Percentiles rank a stretch among this genome's conserved stretches.
phyloP scores from a whole-genome alignment of 257 asterid genomes.

The Penstemon barbatus region DNA sequence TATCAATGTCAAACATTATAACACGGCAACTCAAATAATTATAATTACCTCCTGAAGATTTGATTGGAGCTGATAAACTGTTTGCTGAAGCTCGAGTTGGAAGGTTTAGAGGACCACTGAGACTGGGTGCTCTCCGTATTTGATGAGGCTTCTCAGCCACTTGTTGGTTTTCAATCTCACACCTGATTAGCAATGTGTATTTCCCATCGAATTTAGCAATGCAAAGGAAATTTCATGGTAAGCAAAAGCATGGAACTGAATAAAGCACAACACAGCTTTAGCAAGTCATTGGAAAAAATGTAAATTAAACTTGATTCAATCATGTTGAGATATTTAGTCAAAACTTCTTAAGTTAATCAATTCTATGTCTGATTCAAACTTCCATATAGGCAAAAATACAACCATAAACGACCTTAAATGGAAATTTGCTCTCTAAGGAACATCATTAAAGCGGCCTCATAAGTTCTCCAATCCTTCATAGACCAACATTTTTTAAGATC shows the following conservation, averaged over 20 bases:
- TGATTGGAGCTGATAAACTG: slow-evolving; percentile 98
- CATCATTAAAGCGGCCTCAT: too few species aligned
- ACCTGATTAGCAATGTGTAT: slow-evolving; percentile 48
- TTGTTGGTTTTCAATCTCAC: slow-evolving; percentile 61
- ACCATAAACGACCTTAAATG: background rate
- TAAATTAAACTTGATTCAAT: background rate
- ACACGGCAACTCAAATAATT: slow-evolving; percentile 21
- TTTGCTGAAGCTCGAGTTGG: slow-evolving; percentile 98
- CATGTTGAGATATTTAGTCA: too few species aligned
- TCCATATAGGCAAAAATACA: background rate
- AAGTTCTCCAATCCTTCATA: too few species aligned
- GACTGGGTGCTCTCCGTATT: slow-evolving; percentile 81
- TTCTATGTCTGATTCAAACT: too few species aligned
- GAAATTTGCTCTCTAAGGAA: too few species aligned
- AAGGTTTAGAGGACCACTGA: slow-evolving; percentile 93
- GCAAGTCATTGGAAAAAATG: slow-evolving; percentile 19
- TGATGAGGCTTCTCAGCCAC: slow-evolving; percentile 60
- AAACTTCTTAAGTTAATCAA: too few species aligned
- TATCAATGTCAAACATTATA: background rate
- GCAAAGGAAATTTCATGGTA: slow-evolving; percentile 20
- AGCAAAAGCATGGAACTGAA: slow-evolving; percentile 24
- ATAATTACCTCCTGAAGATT: slow-evolving; percentile 88
- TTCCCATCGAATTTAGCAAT: slow-evolving; percentile 24
- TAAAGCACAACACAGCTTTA: slow-evolving; percentile 10
- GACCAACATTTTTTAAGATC: too few species aligned